A percentile compares a stretch with the other conserved stretches of the same genome.
These are phyloP conservation scores for Nelumbo lutea DNA, from an alignment of 164 flowering plant species.

Conservation along the genomic window DNA sequence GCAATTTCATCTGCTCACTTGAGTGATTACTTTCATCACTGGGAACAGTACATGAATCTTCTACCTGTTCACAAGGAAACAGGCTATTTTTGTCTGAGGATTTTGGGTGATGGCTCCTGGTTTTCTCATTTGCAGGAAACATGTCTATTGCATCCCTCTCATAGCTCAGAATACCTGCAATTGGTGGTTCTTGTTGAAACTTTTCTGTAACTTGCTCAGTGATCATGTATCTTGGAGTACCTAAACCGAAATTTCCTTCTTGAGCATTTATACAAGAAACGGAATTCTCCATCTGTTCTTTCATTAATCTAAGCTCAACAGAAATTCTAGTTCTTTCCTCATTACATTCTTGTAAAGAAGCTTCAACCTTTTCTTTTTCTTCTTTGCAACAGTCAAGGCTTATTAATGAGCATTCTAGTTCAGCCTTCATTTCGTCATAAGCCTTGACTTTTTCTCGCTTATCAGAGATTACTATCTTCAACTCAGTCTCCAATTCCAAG, in stretches of 20 bases:
- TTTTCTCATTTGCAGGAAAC: background rate
- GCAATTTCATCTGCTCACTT: constrained; percentile 9
- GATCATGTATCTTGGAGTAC: constrained; percentile 10
- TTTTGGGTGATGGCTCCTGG: constrained; percentile 2
- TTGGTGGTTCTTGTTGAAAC: background rate
- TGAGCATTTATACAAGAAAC: constrained; percentile 11
- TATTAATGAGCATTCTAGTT: constrained; percentile 73
- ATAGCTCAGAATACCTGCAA: background rate
- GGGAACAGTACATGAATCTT: constrained; percentile 11
- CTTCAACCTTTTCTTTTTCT: constrained; percentile 77
- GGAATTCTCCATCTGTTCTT: constrained; percentile 33
- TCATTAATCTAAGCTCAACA: constrained; percentile 36
- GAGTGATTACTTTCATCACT: constrained; percentile 19
- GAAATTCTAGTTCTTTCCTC: constrained; percentile 42
- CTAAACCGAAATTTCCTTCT: constrained; percentile 14
- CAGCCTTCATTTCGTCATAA: constrained; percentile 74
- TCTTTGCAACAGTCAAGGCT: constrained; percentile 92
- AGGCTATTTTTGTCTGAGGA: constrained; percentile 10
- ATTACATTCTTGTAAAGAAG: constrained; percentile 53
- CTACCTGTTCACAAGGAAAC: constrained; percentile 13
- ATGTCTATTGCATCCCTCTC: background rate
- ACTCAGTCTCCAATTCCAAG: constrained; percentile 64
- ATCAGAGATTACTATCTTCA: constrained; percentile 46
- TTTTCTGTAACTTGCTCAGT: constrained; percentile 6
- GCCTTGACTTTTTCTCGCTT: constrained; percentile 61